phyloP scores from a whole-genome alignment of 345 rosid species.

The Raphanus raphanistrum region DNA sequence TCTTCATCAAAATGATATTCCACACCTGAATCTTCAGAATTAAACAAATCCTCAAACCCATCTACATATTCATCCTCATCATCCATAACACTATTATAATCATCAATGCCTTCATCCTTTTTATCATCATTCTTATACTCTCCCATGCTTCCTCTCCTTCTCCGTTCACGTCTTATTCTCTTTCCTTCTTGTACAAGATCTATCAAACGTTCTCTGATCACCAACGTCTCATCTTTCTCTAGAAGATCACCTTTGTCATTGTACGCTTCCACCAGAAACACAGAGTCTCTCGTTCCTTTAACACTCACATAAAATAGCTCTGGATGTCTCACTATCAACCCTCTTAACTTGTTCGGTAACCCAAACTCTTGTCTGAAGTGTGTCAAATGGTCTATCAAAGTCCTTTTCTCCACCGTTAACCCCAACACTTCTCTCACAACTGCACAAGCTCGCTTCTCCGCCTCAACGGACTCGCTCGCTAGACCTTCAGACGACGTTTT shows the following conservation, averaged over 20 bases:
- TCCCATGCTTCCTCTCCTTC: constrained; percentile 34
- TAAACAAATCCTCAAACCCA: constrained; percentile 77
- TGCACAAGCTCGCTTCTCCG: constrained; percentile 81
- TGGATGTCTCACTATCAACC: constrained; percentile 75
- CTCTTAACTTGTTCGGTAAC: constrained; percentile 70
- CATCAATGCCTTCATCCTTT: neutral
- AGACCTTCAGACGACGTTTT: constrained; percentile 46
- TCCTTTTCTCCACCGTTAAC: constrained; percentile 70
- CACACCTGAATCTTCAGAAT: constrained; percentile 51
- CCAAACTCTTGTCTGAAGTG: constrained; percentile 85
- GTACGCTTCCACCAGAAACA: constrained; percentile 67
- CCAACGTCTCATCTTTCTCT: constrained; percentile 54
- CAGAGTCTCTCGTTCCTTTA: constrained; percentile 79
- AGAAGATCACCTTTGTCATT: constrained; percentile 66
- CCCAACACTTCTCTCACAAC: constrained; percentile 73
- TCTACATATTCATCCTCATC: constrained; percentile 57
- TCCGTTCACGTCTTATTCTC: constrained; percentile 62
- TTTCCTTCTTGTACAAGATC: constrained; percentile 67
- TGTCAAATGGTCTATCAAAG: constrained; percentile 79
- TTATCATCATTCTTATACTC: constrained; percentile 17
- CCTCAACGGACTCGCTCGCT: constrained; percentile 56
- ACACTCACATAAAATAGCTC: constrained; percentile 79
- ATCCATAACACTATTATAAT: constrained; percentile 17
- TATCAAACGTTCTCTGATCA: constrained; percentile 56
- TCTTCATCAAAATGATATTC: constrained; percentile 48